phyloP scores from a whole-genome alignment of 2,329 filamentous ascomycete genomes.

The Penicillium capsulatum region DNA sequence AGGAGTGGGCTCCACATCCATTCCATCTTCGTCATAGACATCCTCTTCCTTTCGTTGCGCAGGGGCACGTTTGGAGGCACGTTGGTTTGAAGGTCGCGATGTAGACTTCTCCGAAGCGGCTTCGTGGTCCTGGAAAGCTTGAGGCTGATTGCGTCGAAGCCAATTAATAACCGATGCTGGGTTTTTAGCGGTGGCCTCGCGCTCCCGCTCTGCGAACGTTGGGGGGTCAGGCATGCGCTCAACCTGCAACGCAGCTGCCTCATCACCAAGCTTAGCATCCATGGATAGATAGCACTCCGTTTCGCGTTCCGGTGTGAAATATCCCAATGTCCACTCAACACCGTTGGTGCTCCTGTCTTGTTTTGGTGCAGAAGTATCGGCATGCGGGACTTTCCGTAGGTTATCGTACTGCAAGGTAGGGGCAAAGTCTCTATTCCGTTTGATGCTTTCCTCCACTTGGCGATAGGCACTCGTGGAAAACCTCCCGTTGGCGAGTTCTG shows the following conservation, averaged over 20 bases:
- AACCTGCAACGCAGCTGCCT: slow-evolving; percentile 52
- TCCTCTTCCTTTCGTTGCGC: slow-evolving; percentile 41
- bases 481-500: slow-evolving; percentile 34
- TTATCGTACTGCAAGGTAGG: slow-evolving; percentile 33
- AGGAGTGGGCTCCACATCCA: slow-evolving; percentile 35
- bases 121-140: slow-evolving; percentile 73
- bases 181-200: slow-evolving; percentile 62
- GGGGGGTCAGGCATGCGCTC: slow-evolving; percentile 35
- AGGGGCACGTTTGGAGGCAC: slow-evolving; percentile 41
- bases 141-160: slow-evolving; percentile 78
- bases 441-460: slow-evolving; percentile 38
- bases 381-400: slow-evolving; percentile 33
- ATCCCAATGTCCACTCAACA: slow-evolving; percentile 38
- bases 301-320: slow-evolving; percentile 44
- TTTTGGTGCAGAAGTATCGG: slow-evolving; percentile 14
- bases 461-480: slow-evolving; percentile 36
- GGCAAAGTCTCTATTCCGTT: slow-evolving; percentile 38
- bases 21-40: slow-evolving; percentile 42
- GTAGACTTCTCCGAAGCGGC: slow-evolving; percentile 41
- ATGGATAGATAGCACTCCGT: slow-evolving; percentile 41
- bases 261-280: slow-evolving; percentile 40
- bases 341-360: slow-evolving; percentile 17
- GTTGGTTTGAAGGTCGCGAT: slow-evolving; percentile 38
- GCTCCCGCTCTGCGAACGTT: slow-evolving; percentile 51
- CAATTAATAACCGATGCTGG: slow-evolving; percentile 94